Conservation (phyloP, 2,329 filamentous ascomycete species). For the Pseudogymnoascus sp. region DNA sequence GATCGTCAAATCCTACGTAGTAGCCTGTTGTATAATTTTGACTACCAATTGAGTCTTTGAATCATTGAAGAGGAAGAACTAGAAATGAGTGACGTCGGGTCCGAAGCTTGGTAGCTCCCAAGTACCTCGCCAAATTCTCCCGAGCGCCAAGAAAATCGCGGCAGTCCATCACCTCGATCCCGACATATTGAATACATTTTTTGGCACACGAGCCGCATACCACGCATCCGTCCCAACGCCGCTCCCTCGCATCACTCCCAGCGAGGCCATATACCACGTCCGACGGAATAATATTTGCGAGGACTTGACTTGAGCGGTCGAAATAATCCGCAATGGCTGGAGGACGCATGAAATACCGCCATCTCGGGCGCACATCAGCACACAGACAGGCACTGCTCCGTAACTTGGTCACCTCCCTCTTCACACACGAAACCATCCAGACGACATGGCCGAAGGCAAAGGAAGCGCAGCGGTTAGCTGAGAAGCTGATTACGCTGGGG, state of each 20-base stretch:
- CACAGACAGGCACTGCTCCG: constrained; percentile 89
- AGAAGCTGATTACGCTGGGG: constrained; percentile 87
- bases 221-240: constrained; percentile 5
- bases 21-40: background rate
- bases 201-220: constrained; percentile 4
- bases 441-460: constrained; percentile 97
- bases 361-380: constrained; percentile 74
- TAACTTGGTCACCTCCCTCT: constrained; percentile 90
- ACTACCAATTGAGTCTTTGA: background rate
- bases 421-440: constrained; percentile 85
- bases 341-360: constrained; percentile 77
- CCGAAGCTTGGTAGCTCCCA: background rate
- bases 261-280: background rate
- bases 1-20: background rate
- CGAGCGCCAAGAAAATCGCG: constrained; percentile 13
- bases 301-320: background rate
- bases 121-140: constrained; percentile 17
- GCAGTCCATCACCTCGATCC: constrained; percentile 8
- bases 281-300: background rate
- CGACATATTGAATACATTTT: constrained; percentile 8
- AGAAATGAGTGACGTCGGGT: constrained; percentile 2
- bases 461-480: constrained; percentile 86
- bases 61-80: background rate
- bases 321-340: constrained; percentile 60
- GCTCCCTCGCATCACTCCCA: background rate